A percentile compares a stretch with the other conserved stretches of the same genome.
Evolutionary conservation across 768 basidiomycete genomes (phyloP).

Genomic region (Trametes cinnabarina): DNA sequence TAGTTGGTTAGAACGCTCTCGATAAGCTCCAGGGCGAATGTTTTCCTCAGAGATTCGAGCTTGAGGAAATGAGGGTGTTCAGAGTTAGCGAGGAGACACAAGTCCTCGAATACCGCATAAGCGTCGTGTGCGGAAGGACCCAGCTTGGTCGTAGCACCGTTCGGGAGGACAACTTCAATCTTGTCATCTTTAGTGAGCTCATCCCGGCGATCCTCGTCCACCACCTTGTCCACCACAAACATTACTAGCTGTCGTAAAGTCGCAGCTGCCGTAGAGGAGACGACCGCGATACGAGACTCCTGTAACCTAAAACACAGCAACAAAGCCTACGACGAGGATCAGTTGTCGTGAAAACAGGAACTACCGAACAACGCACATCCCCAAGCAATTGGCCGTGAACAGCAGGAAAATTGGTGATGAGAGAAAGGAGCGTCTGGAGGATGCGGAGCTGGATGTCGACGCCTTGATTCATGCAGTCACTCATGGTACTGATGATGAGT

Average conservation of each 20-base stretch:
- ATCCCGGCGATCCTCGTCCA: slow-evolving; percentile 63
- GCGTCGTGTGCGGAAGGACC: slow-evolving; percentile 81
- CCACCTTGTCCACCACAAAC: slow-evolving; percentile 96
- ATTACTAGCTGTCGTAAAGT: slow-evolving; percentile 95
- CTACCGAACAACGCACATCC: slow-evolving; percentile 53
- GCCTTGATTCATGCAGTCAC: slow-evolving; percentile 85
- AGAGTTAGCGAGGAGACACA: slow-evolving; percentile 84
- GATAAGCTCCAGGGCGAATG: slow-evolving; percentile 94
- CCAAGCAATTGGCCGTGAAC: slow-evolving; percentile 80
- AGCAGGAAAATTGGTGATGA: slow-evolving; percentile 83
- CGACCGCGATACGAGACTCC: slow-evolving; percentile 93
- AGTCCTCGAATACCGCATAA: slow-evolving; percentile 86
- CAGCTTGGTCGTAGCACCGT: slow-evolving; percentile 61
- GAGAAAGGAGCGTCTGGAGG: slow-evolving; percentile 85
- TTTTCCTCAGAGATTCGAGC: slow-evolving; percentile 81
- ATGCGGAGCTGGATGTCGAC: slow-evolving; percentile 97
- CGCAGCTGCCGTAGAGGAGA: slow-evolving; percentile 95
- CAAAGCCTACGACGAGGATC: slow-evolving; percentile 56
- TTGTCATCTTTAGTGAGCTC: slow-evolving; percentile 31
- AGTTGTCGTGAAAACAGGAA: not conserved
- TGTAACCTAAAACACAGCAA: slow-evolving; percentile 94
- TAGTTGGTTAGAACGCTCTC: slow-evolving; percentile 96
- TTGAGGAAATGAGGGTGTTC: slow-evolving; percentile 81
- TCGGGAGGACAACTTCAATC: slow-evolving; percentile 57
- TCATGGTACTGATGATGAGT: slow-evolving; percentile 79